phyloP scores from a whole-genome alignment of 2,329 filamentous ascomycete species.

The Cladosporium austrohemisphaericum region DNA sequence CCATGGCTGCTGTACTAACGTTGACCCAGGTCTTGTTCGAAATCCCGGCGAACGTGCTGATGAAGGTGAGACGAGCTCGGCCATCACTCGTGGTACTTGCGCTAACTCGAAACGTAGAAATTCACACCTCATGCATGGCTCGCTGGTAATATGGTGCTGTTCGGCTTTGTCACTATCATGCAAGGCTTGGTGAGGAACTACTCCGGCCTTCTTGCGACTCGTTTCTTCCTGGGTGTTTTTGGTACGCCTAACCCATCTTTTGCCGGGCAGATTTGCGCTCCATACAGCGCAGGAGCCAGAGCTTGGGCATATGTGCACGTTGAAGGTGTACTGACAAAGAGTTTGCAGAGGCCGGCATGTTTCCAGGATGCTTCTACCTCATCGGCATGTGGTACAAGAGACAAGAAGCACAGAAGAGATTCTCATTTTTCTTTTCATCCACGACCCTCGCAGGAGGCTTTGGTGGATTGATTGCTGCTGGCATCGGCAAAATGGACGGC shows the following conservation, averaged over 20 bases:
- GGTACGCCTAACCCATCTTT: conserved; percentile 33
- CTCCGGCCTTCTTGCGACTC: conserved; percentile 67
- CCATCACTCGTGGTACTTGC: background rate
- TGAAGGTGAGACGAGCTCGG: conserved; percentile 1
- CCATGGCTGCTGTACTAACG: background rate
- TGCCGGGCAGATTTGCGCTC: too few species aligned
- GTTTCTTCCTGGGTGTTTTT: conserved; percentile 75
- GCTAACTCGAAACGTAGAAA: conserved; percentile 42
- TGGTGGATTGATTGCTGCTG: conserved; percentile 77
- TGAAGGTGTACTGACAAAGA: background rate
- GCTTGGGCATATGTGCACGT: background rate
- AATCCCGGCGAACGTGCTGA: conserved; percentile 48
- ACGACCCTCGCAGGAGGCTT: conserved; percentile 80
- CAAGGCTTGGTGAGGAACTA: conserved; percentile 79
- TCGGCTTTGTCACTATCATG: conserved; percentile 69
- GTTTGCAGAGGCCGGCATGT: conserved; percentile 45
- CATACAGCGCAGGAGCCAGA: too few species aligned
- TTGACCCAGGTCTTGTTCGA: conserved; percentile 50
- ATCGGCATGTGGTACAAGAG: conserved; percentile 89
- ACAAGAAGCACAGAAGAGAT: conserved; percentile 82
- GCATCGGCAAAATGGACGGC: conserved; percentile 83
- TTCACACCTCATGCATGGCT: conserved; percentile 52
- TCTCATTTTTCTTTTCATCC: conserved; percentile 87
- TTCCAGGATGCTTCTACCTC: conserved; percentile 66
- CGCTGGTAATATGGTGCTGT: conserved; percentile 73